Percentiles rank a stretch among this genome's conserved stretches.
Conservation (phyloP, 2,329 filamentous ascomycete species). For the Chrysoporthe austroafricana region DNA sequence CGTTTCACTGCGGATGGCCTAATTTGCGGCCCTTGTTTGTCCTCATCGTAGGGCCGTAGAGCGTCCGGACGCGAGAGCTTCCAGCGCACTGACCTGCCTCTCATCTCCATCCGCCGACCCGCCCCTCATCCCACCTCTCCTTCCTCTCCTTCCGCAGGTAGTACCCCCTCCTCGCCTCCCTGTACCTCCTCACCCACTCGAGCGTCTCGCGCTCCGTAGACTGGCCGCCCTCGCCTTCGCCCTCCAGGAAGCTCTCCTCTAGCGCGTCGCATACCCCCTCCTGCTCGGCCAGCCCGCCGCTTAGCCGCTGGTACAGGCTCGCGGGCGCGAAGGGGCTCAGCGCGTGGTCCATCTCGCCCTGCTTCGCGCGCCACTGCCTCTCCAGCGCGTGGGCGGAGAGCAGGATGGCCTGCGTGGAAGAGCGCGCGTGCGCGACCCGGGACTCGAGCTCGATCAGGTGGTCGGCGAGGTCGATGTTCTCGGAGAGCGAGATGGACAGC, state of each 20-base stretch:
- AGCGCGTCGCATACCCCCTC: constrained; percentile 78
- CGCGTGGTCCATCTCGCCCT: constrained; percentile 85
- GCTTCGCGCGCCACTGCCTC: constrained; percentile 88
- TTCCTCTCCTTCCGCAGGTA: constrained; percentile 86
- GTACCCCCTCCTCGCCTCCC: constrained; percentile 77
- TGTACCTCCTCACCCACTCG: constrained; percentile 82
- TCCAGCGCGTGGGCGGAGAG: constrained; percentile 84
- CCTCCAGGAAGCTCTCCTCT: constrained; percentile 90
- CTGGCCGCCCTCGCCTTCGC: constrained; percentile 45
- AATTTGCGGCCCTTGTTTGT: neutral
- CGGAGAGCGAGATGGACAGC: constrained; percentile 66
- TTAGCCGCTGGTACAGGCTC: constrained; percentile 81
- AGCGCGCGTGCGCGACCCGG: constrained; percentile 63
- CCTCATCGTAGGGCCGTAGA: neutral
- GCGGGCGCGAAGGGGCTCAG: constrained; percentile 84
- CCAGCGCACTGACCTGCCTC: neutral
- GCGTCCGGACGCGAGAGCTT: neutral
- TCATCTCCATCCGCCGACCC: constrained; percentile 92
- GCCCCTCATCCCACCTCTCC: constrained; percentile 92
- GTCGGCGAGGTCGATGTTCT: constrained; percentile 72
- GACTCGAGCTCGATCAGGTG: constrained; percentile 65
- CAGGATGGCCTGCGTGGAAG: constrained; percentile 77
- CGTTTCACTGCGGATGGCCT: neutral
- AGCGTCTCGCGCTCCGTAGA: constrained; percentile 80
- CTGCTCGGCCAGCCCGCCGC: constrained; percentile 79